Evolutionary conservation across 2,329 filamentous ascomycete species (phyloP).

Genomic region (Orbilia blumenaviensis): DNA sequence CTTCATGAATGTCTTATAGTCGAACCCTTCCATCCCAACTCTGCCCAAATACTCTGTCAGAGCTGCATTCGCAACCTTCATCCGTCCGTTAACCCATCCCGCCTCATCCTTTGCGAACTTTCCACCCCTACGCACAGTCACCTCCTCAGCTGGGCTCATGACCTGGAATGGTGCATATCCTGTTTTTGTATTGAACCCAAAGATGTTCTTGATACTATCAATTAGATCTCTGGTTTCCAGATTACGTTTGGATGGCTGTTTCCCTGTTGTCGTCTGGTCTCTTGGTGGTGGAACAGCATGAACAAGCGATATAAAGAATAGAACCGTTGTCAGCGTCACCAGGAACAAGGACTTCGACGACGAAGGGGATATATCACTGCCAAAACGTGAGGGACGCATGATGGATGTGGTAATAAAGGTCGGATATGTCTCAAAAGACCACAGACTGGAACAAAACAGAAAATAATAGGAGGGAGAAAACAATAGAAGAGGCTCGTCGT

Average conservation of each 20-base stretch:
- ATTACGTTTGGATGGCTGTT: constrained; percentile 20
- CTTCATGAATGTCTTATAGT: constrained; percentile 77
- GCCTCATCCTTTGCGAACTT: constrained; percentile 68
- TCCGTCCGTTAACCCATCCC: constrained; percentile 76
- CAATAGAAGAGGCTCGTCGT: background rate
- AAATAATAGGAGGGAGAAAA: background rate
- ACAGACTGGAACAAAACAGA: background rate
- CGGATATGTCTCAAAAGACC: constrained; percentile 14
- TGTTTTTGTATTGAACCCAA: constrained; percentile 15
- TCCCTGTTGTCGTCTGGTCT: constrained; percentile 27
- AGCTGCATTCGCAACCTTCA: constrained; percentile 77
- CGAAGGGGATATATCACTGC: background rate
- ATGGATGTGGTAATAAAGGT: no score
- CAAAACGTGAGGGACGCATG: constrained; percentile 20
- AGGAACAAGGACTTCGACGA: constrained; percentile 37
- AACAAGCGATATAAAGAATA: constrained; percentile 18
- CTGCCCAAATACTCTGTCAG: constrained; percentile 77
- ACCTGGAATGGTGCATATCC: constrained; percentile 47
- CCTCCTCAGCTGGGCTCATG: constrained; percentile 7
- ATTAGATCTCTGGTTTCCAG: constrained; percentile 25
- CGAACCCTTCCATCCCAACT: constrained; percentile 78
- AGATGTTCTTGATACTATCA: constrained; percentile 29
- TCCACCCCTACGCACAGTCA: constrained; percentile 10
- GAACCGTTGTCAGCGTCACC: constrained; percentile 32
- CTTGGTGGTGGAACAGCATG: constrained; percentile 24